Conservation (phyloP, 2,329 filamentous ascomycete genomes). For the Microdochium bolleyi region DNA sequence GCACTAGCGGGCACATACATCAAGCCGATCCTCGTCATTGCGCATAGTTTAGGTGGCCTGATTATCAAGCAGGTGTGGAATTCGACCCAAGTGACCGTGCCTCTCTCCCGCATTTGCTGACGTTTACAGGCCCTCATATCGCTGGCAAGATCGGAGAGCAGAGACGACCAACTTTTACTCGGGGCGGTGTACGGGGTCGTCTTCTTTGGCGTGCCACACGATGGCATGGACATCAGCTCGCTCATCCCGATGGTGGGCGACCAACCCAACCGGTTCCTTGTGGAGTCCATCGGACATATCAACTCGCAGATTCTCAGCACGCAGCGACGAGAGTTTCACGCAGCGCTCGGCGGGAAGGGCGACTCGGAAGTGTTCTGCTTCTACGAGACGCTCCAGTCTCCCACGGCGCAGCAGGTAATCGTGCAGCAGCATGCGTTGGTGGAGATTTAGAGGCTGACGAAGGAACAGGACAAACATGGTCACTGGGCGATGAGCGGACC, state of each 20-base stretch:
- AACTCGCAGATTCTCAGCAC: constrained; percentile 2
- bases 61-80: background rate
- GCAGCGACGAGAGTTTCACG: constrained; percentile 2
- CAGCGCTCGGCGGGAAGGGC: constrained; percentile 5
- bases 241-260: constrained; percentile 9
- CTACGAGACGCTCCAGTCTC: constrained; percentile 15
- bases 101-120: background rate
- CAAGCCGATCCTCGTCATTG: background rate
- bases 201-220: constrained; percentile 11
- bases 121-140: constrained; percentile 1
- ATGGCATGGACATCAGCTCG: constrained; percentile 11
- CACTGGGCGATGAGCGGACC: constrained; percentile 14
- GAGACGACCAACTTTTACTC: constrained; percentile 3
- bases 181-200: constrained; percentile 7
- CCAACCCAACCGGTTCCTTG: constrained; percentile 5
- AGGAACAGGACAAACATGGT: constrained; percentile 7
- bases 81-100: background rate
- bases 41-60: background rate
- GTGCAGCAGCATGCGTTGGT: background rate
- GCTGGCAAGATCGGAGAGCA: constrained; percentile 2
- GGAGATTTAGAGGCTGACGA: background rate
- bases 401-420: constrained; percentile 11
- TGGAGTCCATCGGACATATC: constrained; percentile 2
- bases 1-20: background rate
- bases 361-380: constrained; percentile 13